Percentiles rank a stretch among this genome's conserved stretches.
phyloP scores from a whole-genome alignment of 2,329 filamentous ascomycete genomes.

The Pseudocercospora musae region DNA sequence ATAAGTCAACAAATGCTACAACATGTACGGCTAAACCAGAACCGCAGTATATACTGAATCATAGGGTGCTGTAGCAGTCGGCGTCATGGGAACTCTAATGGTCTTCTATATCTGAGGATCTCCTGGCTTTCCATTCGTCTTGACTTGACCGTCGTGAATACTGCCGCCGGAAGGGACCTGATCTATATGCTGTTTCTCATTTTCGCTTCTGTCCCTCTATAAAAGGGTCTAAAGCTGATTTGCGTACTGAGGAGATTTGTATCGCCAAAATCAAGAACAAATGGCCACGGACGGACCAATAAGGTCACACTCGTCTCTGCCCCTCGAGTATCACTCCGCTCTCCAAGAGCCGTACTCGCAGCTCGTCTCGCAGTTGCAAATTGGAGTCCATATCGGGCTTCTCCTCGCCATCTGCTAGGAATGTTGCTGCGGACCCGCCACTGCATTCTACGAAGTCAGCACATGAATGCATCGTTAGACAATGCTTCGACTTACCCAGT shows the following conservation, averaged over 20 bases:
- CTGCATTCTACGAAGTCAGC: not conserved
- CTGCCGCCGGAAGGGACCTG: not conserved
- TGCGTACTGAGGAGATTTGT: too few relatives aligned
- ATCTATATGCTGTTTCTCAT: not conserved
- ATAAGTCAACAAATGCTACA: not conserved
- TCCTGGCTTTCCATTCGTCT: too few relatives aligned
- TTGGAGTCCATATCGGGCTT: not conserved
- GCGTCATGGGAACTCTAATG: not conserved
- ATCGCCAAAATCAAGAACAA: too few relatives aligned
- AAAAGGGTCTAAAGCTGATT: not conserved
- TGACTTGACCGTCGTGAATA: not conserved
- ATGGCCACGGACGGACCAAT: too few relatives aligned
- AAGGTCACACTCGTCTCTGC: not conserved
- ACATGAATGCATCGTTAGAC: not conserved
- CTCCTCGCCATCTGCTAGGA: too few relatives aligned
- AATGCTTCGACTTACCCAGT: not conserved
- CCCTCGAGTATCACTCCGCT: not conserved
- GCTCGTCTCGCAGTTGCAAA: not conserved
- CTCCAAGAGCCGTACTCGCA: not conserved
- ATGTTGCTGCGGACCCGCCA: not conserved
- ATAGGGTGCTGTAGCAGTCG: not conserved
- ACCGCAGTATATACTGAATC: not conserved
- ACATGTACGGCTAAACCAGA: not conserved
- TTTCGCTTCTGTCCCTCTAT: not conserved
- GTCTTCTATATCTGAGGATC: too few relatives aligned